Percentiles rank a stretch among this genome's conserved stretches.
phyloP scores from a whole-genome alignment of 2,329 filamentous ascomycete species.

The Penicillium polonicum region DNA sequence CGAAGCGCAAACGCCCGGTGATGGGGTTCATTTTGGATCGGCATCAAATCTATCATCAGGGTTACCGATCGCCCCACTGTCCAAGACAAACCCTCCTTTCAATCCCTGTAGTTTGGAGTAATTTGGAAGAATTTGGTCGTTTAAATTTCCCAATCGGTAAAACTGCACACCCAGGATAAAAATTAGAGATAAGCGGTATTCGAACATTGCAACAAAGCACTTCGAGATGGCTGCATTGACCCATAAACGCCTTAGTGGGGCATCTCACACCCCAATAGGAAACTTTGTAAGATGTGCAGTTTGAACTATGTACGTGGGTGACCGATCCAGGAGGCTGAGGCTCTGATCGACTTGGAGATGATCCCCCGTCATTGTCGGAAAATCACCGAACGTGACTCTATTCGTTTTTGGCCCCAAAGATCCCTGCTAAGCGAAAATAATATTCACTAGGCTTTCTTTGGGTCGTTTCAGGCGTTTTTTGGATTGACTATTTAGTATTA shows the following conservation, averaged over 20 bases:
- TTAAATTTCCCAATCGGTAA: not conserved
- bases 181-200: not conserved
- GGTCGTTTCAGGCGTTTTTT: constrained; percentile 3
- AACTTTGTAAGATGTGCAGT: not conserved
- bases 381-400: not conserved
- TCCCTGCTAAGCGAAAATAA: not conserved
- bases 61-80: constrained; percentile 3
- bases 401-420: not conserved
- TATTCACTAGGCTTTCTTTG: constrained; percentile 1
- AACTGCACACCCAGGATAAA: not conserved
- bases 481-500: not conserved
- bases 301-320: not conserved
- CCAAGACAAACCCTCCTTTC: not conserved
- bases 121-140: not conserved
- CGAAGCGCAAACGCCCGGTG: not conserved
- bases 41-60: not conserved
- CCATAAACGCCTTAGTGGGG: constrained; percentile 1
- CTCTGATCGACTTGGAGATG: constrained; percentile 5
- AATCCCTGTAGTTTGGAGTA: not conserved
- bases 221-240: not conserved
- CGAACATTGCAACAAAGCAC: not conserved
- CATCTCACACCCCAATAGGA: not conserved
- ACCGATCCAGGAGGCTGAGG: constrained; percentile 7
- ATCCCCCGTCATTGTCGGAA: not conserved
- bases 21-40: not conserved